Evolutionary conservation across 2,329 filamentous ascomycete genomes (phyloP).

Genomic region (Epichloe sylvatica): DNA sequence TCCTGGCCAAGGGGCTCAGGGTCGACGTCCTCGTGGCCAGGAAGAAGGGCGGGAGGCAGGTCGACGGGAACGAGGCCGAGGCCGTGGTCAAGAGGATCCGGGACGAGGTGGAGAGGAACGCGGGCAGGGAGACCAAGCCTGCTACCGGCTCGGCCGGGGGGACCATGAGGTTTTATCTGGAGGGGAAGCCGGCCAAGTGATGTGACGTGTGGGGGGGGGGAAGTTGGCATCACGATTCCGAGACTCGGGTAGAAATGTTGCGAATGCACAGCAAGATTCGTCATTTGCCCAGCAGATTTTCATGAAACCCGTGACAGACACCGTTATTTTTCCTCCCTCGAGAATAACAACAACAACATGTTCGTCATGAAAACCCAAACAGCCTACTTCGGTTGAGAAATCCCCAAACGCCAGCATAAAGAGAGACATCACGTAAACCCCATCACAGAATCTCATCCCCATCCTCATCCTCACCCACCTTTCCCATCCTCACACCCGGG

Average conservation of each 20-base stretch:
- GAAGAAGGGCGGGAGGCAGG: slow-evolving; percentile 47
- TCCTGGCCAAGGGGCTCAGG: slow-evolving; percentile 58
- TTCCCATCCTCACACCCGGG: not conserved
- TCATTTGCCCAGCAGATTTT: no score
- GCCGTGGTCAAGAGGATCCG: slow-evolving; percentile 34
- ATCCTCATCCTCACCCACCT: not conserved
- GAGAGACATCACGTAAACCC: no score
- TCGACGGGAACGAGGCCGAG: slow-evolving; percentile 46
- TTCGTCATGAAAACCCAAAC: not conserved
- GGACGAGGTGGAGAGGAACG: slow-evolving; percentile 20
- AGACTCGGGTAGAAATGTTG: no score
- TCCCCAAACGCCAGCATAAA: not conserved
- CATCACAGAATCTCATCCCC: slow-evolving; percentile 1
- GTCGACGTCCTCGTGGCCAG: slow-evolving; percentile 60
- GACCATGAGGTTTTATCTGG: slow-evolving; percentile 29
- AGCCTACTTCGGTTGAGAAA: no score
- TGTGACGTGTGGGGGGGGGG: not conserved
- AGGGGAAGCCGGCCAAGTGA: slow-evolving; percentile 15
- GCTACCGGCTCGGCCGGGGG: slow-evolving; percentile 31
- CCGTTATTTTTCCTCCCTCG: no score
- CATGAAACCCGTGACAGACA: no score
- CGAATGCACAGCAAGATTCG: no score
- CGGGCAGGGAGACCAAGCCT: slow-evolving; percentile 31
- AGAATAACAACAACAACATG: no score
- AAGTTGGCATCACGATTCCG: not conserved